A percentile compares a stretch with the other conserved stretches of the same genome.
Evolutionary conservation across 805 yeast species (phyloP).

Genomic region (Komagataella populi): DNA sequence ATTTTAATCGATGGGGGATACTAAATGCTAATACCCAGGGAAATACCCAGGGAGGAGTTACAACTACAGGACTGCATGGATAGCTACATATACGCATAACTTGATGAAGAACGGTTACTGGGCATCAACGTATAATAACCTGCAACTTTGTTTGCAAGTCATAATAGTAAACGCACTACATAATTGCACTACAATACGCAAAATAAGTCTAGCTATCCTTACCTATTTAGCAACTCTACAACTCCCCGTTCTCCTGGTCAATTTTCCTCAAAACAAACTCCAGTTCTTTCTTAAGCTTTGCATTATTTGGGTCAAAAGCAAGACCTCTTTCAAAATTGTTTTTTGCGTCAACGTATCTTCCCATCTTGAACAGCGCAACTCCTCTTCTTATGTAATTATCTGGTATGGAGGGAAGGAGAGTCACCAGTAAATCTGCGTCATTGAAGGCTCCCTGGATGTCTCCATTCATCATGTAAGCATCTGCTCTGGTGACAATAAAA

Average conservation of each 20-base stretch:
- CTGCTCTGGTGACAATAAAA: constrained; percentile 59
- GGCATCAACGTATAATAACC: neutral
- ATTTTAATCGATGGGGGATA: neutral
- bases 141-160: too few relatives aligned
- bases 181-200: neutral
- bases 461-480: constrained; percentile 44
- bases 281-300: constrained; percentile 33
- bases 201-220: neutral
- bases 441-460: constrained; percentile 46
- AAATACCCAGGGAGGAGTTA: neutral
- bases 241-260: constrained; percentile 43
- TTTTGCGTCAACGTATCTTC: constrained; percentile 47
- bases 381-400: constrained; percentile 67
- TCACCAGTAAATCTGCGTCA: constrained; percentile 55
- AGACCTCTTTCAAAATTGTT: constrained; percentile 64
- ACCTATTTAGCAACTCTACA: neutral
- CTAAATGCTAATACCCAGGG: neutral
- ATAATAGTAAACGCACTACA: neutral
- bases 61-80: neutral
- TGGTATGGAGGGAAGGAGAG: constrained; percentile 43
- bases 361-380: constrained; percentile 46
- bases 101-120: neutral
- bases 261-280: constrained; percentile 31
- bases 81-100: neutral
- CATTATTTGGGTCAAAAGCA: constrained; percentile 42